Conservation (phyloP, 257 asterid species). For the Ehretia macrophylla region DNA sequence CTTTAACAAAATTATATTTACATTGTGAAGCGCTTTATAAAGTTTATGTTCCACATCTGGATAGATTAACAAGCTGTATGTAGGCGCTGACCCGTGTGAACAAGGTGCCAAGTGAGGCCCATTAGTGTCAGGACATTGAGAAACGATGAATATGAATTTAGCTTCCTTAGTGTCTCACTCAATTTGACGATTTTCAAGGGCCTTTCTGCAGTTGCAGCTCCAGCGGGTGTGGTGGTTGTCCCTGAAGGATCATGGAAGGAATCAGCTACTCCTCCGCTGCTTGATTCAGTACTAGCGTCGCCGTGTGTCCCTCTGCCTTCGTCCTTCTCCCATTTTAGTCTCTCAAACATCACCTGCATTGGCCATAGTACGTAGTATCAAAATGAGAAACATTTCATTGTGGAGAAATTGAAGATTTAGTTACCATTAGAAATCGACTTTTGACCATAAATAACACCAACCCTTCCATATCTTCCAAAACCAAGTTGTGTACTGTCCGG, state of each 20-base stretch:
- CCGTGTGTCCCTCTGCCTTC: slow-evolving; percentile 38
- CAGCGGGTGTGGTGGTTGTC: background rate
- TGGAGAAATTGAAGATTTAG: too few species aligned
- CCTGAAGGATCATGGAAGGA: slow-evolving; percentile 2
- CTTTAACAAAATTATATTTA: too few species aligned
- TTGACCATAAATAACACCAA: too few species aligned
- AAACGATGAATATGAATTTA: slow-evolving; percentile 60
- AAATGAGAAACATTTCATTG: too few species aligned
- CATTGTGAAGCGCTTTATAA: too few species aligned
- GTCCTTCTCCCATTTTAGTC: slow-evolving; percentile 75
- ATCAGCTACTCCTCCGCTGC: slow-evolving; percentile 8
- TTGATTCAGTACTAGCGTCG: background rate
- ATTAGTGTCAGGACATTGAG: slow-evolving; percentile 52
- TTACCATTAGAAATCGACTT: too few species aligned
- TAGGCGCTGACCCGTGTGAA: slow-evolving; percentile 42
- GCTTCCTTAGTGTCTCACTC: slow-evolving; percentile 35
- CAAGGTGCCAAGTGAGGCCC: slow-evolving; percentile 60
- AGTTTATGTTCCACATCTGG: too few species aligned
- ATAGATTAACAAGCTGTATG: slow-evolving; percentile 7
- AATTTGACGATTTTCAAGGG: slow-evolving; percentile 18
- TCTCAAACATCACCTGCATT: slow-evolving; percentile 60
- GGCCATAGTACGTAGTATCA: background rate
- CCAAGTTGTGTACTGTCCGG: too few species aligned
- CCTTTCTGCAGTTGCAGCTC: slow-evolving; percentile 8
- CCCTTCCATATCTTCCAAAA: too few species aligned